Conservation (phyloP, 1,284 basidiomycete genomes). For the Tetrapyrgos nigripes region DNA sequence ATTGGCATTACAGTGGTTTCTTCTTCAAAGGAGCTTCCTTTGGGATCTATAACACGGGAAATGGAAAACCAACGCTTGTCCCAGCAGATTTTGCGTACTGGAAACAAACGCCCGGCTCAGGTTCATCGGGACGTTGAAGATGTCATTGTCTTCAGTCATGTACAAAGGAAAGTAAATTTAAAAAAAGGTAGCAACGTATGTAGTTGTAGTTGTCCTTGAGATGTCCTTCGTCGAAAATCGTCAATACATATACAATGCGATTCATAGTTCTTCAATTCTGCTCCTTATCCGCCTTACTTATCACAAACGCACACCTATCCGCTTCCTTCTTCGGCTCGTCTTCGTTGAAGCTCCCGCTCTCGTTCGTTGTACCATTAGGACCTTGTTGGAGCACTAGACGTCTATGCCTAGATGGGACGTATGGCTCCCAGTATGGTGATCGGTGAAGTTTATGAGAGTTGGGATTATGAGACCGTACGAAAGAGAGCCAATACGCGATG, state of each 20-base stretch:
- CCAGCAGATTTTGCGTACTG: conserved; percentile 44
- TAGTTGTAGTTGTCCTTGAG: no score
- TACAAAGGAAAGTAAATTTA: no score
- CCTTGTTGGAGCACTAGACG: conserved; percentile 52
- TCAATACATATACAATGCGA: neutral
- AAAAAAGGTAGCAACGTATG: no score
- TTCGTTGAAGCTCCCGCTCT: conserved; percentile 52
- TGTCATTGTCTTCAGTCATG: no score
- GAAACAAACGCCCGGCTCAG: conserved; percentile 35
- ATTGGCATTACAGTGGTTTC: conserved; percentile 32
- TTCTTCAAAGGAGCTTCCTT: conserved; percentile 45
- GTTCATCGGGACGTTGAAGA: neutral
- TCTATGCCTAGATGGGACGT: conserved; percentile 22
- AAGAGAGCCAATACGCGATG: conserved; percentile 66
- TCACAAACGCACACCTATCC: conserved; percentile 42
- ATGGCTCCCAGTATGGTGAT: conserved; percentile 51
- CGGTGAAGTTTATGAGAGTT: conserved; percentile 54
- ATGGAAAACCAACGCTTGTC: conserved; percentile 38
- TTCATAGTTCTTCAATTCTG: conserved; percentile 24
- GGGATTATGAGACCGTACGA: conserved; percentile 57
- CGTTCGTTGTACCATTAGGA: conserved; percentile 29
- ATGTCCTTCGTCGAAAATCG: no score
- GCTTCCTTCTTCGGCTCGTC: conserved; percentile 43
- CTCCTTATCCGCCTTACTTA: conserved; percentile 34
- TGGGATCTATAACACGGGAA: conserved; percentile 45